These are phyloP conservation scores for Lithocarpus polystachyus DNA, from an alignment of 306 rosid species.

Conservation along the genomic window DNA sequence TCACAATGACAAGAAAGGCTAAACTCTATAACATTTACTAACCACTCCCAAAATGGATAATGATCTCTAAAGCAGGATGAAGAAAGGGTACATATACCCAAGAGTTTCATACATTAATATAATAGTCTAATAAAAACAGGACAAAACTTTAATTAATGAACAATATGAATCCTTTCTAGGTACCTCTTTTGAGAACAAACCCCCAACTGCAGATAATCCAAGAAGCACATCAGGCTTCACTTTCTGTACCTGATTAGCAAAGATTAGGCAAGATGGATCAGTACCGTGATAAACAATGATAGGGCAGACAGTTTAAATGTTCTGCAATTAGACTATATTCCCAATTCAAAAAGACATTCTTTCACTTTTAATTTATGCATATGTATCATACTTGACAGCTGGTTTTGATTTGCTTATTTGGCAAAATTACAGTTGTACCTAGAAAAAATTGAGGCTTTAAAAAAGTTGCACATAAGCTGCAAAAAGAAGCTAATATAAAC, in stretches of 20 bases:
- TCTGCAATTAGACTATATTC: not conserved
- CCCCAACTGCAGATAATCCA: slow-evolving; percentile 99
- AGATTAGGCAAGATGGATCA: slow-evolving; percentile 25
- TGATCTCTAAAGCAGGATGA: not conserved
- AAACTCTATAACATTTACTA: not conserved
- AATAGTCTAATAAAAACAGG: not conserved
- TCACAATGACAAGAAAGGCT: not conserved
- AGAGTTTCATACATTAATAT: not conserved
- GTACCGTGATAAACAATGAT: not conserved
- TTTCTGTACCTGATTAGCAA: slow-evolving; percentile 66
- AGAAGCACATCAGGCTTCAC: slow-evolving; percentile 99
- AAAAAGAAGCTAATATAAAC: too few relatives aligned
- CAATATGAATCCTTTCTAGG: slow-evolving; percentile 5
- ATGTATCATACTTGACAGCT: not conserved
- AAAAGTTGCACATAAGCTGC: too few relatives aligned
- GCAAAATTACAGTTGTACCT: too few relatives aligned
- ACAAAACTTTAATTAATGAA: not conserved
- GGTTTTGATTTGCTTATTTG: too few relatives aligned
- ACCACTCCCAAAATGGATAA: not conserved
- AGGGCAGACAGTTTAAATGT: not conserved
- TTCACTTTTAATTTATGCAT: not conserved
- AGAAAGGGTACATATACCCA: not conserved
- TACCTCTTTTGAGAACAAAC: slow-evolving; percentile 96
- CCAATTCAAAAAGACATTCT: not conserved
- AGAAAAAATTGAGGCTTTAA: too few relatives aligned